These are phyloP conservation scores for Hydnomerulius pinastri DNA, from an alignment of 768 basidiomycete genomes.

Conservation along the genomic window DNA sequence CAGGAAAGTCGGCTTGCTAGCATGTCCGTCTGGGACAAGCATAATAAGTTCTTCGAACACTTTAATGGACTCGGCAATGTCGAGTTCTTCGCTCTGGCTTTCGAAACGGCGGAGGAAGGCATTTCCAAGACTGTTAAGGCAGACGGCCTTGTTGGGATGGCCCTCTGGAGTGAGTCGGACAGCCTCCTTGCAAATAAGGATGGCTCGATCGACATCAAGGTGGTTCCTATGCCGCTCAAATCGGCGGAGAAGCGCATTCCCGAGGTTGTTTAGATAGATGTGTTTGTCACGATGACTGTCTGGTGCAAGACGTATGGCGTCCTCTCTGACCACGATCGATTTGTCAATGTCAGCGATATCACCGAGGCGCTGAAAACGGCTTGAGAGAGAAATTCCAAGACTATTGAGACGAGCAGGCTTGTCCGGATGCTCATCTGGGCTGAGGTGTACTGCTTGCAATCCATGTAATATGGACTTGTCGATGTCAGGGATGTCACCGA, in stretches of 20 bases:
- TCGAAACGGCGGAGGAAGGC: conserved; percentile 9
- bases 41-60: not conserved
- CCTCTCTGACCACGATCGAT: not conserved
- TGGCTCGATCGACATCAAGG: not conserved
- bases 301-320: conserved; percentile 6
- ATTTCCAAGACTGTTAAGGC: conserved; percentile 17
- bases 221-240: not conserved
- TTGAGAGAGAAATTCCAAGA: not conserved
- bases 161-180: conserved; percentile 4
- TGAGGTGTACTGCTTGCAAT: not conserved
- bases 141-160: not conserved
- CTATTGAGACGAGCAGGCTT: not conserved
- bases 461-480: not conserved
- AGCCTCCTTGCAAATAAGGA: not conserved
- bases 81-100: not conserved
- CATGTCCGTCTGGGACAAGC: conserved; percentile 2
- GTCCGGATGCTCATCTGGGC: not conserved
- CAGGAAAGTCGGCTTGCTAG: not conserved
- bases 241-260: no score
- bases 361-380: conserved; percentile 6
- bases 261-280: conserved; percentile 6
- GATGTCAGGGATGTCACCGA: conserved; percentile 18
- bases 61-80: conserved; percentile 21
- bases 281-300: conserved; percentile 5
- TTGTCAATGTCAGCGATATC: conserved; percentile 8